Base-by-base conservation (phyloP, 352 stramenopile genomes). In the Pythium plurisporium region DNA sequence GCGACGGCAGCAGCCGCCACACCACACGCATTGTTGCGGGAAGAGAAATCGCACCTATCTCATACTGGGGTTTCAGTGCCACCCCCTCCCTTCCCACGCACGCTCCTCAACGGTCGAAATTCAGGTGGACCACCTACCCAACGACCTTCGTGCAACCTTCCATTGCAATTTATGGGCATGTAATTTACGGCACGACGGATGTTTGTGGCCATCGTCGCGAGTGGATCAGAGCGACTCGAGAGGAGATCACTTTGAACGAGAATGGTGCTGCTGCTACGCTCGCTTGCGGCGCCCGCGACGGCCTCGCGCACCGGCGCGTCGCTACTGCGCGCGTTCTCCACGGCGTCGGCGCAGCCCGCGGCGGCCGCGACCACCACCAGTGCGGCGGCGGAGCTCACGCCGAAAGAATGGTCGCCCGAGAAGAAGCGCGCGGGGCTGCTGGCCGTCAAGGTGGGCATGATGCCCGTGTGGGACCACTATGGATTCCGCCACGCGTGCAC, bases 361-460 rank as follows among this genome's bases (percentile, higher is more conserved):
- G 41, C 51, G 2, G 62, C 27, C 25, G 30, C 37, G 10, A 40
- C 34, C 15, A 27, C 31, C 19, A 51, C 29, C 9, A 14, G 8
- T 14, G 43, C 47, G 5, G 26, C 29, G 8, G 20, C 51, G n/a
- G 50, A 63, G 49, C 61, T 70, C 54, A 38, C 50, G 25, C 42
- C 44, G 25, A 77, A 74, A 45, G 69, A 70, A 17, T 92, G 80
- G 82, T 71, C 70, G 46, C 73, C 73, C 11, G 82, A 91, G 65
- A 91, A 94, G 64, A 93, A 93, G 72, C 83, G 90, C 62, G 93
- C 86, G 54, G 90, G 89, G 5, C 65, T 96, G 48, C 63, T 97
- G 41, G 91, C 89, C 41, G 77, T 99, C 64, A 99, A 99, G 78
- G 80, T 99, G 34, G 98, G 98, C n/a, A 99, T 99, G 94, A 96